Percentiles rank a stretch among this genome's conserved stretches.
These are phyloP conservation scores for Mollisiaceae sp. DNA, from an alignment of 2,329 filamentous ascomycete species.

Conservation along the genomic window DNA sequence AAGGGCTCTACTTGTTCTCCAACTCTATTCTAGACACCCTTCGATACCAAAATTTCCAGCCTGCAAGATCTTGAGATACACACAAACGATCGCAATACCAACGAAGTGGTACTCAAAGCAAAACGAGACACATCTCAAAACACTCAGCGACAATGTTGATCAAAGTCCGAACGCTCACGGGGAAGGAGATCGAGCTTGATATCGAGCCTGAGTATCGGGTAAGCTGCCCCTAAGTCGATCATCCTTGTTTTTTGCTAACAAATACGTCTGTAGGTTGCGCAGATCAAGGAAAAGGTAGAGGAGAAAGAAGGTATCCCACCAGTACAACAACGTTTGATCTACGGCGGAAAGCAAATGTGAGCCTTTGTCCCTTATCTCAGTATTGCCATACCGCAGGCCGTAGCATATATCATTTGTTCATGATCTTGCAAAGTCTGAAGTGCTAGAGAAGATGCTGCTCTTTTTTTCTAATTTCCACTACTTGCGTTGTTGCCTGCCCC, in stretches of 20 bases:
- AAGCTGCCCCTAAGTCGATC: conserved; percentile 24
- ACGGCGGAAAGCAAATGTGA: conserved; percentile 97
- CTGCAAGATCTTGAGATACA: neutral
- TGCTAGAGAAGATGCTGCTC: neutral
- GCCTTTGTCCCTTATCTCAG: conserved; percentile 34
- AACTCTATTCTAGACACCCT: neutral
- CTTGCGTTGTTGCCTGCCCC: conserved; percentile 4
- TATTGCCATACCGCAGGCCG: no score
- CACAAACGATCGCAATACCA: neutral
- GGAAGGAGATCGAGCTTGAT: conserved; percentile 98
- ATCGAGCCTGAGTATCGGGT: conserved; percentile 96
- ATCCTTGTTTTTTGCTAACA: neutral
- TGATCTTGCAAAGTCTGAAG: no score
- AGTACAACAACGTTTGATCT: conserved; percentile 94
- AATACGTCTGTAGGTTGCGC: conserved; percentile 67
- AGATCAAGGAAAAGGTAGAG: conserved; percentile 99
- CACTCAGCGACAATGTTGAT: neutral
- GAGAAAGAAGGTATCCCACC: conserved; percentile 99
- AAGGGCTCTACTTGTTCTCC: neutral
- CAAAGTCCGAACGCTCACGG: conserved; percentile 96
- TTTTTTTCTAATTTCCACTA: neutral
- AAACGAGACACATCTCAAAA: neutral
- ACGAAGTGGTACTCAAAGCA: neutral
- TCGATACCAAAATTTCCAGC: neutral
- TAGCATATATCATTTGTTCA: no score